These are phyloP conservation scores for Capsaspora owczarzaki DNA, from an alignment of 78 protist species.

Conservation along the genomic window DNA sequence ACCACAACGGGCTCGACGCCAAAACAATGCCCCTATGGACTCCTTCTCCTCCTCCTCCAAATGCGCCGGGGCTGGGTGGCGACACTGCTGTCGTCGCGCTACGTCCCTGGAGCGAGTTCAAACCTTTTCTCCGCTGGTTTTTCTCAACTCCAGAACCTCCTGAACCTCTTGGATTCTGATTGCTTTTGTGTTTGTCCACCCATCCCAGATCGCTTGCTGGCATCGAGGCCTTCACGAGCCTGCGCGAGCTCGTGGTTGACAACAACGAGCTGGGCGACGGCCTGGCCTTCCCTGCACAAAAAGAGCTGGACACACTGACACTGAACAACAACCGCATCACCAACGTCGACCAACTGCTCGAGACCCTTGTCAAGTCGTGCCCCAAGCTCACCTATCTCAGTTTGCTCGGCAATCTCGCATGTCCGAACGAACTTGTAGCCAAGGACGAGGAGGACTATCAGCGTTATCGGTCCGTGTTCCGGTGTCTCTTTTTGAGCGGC, in stretches of 20 bases:
- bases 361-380: background rate
- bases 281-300: background rate
- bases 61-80: too few species aligned
- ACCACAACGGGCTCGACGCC: too few species aligned
- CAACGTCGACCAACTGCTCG: background rate
- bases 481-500: too few species aligned
- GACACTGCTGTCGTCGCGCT: too few species aligned
- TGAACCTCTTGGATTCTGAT: too few species aligned
- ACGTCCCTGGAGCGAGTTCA: too few species aligned
- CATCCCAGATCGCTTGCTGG: too few species aligned
- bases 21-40: too few species aligned
- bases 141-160: too few species aligned
- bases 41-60: too few species aligned
- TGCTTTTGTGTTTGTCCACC: too few species aligned
- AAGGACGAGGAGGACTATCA: constrained; percentile 32
- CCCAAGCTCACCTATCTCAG: constrained; percentile 19
- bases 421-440: constrained; percentile 25
- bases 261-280: constrained; percentile 6
- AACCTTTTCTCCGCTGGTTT: too few species aligned
- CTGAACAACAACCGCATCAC: constrained; percentile 21
- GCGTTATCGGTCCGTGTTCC: constrained; percentile 23
- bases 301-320: constrained; percentile 1
- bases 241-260: constrained; percentile 17
- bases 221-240: background rate
- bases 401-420: constrained; percentile 34